phyloP scores from a whole-genome alignment of 1,139 yeast genomes.

The Geotrichum reessii region DNA sequence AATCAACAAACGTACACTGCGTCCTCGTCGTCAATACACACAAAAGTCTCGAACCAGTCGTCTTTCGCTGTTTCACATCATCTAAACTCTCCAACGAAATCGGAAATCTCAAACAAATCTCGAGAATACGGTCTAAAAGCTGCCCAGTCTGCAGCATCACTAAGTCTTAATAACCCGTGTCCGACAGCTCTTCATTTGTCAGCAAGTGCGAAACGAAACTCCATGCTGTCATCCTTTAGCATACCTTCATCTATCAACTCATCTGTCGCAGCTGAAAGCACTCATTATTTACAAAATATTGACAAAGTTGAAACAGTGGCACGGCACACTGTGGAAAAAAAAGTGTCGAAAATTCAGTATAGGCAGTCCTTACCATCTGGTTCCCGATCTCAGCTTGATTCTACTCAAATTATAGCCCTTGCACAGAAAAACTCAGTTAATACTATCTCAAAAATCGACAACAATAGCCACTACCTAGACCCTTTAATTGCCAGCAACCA shows the following conservation, averaged over 20 bases:
- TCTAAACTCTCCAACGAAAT: not conserved
- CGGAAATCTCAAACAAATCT: not conserved
- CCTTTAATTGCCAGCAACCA: not conserved
- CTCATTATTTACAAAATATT: constrained; percentile 20
- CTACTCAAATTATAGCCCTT: constrained; percentile 29
- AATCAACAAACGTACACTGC: not conserved
- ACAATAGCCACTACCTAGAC: constrained; percentile 34
- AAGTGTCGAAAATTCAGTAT: constrained; percentile 15
- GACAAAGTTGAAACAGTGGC: constrained; percentile 31
- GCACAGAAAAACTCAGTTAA: constrained; percentile 35
- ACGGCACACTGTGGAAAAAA: constrained; percentile 29
- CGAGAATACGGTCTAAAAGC: not conserved
- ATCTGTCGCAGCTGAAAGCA: not conserved
- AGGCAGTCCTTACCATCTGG: constrained; percentile 13
- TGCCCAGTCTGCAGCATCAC: not conserved
- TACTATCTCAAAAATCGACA: constrained; percentile 37
- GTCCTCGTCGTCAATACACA: not conserved
- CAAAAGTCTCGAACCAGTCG: not conserved
- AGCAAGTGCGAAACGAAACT: not conserved
- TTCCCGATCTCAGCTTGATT: constrained; percentile 25
- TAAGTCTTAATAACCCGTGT: not conserved
- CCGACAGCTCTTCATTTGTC: not conserved
- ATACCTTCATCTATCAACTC: not conserved
- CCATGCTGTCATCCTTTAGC: not conserved
- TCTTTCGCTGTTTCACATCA: not conserved